Conservation (phyloP, 768 basidiomycete species). For the Lentinula sp. region DNA sequence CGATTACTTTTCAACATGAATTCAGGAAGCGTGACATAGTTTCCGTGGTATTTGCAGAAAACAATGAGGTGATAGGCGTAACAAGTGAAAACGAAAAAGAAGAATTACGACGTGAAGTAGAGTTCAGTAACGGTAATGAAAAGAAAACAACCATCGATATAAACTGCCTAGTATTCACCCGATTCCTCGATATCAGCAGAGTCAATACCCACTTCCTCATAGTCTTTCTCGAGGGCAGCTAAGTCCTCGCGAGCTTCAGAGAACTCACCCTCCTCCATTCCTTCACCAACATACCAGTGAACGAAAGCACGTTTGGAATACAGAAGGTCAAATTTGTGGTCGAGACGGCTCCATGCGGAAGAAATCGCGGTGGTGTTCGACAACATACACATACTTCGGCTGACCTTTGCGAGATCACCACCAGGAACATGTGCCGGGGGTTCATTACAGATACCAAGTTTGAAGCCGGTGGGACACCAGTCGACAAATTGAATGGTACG, state of each 20-base stretch:
- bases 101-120: conserved; percentile 1
- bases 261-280: conserved; percentile 99
- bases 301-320: conserved; percentile 94
- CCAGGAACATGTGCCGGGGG: conserved; percentile 88
- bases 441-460: conserved; percentile 98
- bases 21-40: neutral
- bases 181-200: conserved; percentile 69
- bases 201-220: conserved; percentile 83
- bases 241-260: conserved; percentile 98
- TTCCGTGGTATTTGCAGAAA: neutral
- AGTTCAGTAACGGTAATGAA: neutral
- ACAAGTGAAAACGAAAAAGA: neutral
- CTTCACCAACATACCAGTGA: conserved; percentile 97
- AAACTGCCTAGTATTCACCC: conserved; percentile 43
- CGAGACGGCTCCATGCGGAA: conserved; percentile 88
- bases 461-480: conserved; percentile 98
- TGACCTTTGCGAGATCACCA: conserved; percentile 92
- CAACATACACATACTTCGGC: conserved; percentile 95
- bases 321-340: conserved; percentile 97
- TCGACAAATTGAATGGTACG: conserved; percentile 97
- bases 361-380: conserved; percentile 95
- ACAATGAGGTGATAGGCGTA: neutral
- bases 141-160: neutral
- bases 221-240: conserved; percentile 94
- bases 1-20: too few species aligned